These are phyloP conservation scores for Penicillium sp. DNA, from an alignment of 2,329 filamentous ascomycete species.

Conservation along the genomic window DNA sequence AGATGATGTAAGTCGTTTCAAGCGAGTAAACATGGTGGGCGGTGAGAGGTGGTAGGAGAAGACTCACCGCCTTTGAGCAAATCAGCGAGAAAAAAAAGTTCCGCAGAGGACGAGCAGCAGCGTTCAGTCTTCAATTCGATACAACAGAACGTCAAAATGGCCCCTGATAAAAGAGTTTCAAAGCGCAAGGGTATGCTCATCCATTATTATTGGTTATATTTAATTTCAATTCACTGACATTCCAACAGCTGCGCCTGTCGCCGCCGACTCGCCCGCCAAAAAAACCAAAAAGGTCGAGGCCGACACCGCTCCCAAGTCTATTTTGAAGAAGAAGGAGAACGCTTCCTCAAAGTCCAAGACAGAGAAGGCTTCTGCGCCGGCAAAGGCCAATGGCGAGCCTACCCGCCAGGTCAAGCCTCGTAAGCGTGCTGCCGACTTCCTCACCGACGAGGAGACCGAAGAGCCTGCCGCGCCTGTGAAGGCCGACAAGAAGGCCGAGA, in stretches of 20 bases:
- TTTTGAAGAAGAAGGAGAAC: constrained; percentile 35
- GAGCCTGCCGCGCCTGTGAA: constrained; percentile 33
- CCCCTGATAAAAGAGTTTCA: constrained; percentile 53
- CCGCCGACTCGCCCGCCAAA: constrained; percentile 51
- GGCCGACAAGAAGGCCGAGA: constrained; percentile 48
- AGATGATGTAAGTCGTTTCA: constrained; percentile 1
- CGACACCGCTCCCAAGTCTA: constrained; percentile 31
- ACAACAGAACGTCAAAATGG: constrained; percentile 44
- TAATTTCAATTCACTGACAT: constrained; percentile 13
- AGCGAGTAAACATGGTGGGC: constrained; percentile 6
- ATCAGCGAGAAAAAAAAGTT: constrained; percentile 33
- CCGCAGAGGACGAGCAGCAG: constrained; percentile 16
- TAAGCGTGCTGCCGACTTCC: constrained; percentile 50
- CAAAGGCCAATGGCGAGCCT: constrained; percentile 36
- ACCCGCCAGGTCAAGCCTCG: constrained; percentile 43
- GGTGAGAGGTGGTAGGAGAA: constrained; percentile 4
- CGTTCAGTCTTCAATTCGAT: constrained; percentile 32
- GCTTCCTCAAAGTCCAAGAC: constrained; percentile 21
- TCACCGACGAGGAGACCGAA: constrained; percentile 43
- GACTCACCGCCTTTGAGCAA: constrained; percentile 34
- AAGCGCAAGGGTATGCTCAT: constrained; percentile 45
- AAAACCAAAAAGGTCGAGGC: constrained; percentile 58
- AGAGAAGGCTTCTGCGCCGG: constrained; percentile 25
- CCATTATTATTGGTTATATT: neutral
- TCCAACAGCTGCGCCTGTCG: constrained; percentile 37